A percentile compares a stretch with the other conserved stretches of the same genome.
Conservation (phyloP, 108 stramenopile genomes). For the Cyclotella baltica region DNA sequence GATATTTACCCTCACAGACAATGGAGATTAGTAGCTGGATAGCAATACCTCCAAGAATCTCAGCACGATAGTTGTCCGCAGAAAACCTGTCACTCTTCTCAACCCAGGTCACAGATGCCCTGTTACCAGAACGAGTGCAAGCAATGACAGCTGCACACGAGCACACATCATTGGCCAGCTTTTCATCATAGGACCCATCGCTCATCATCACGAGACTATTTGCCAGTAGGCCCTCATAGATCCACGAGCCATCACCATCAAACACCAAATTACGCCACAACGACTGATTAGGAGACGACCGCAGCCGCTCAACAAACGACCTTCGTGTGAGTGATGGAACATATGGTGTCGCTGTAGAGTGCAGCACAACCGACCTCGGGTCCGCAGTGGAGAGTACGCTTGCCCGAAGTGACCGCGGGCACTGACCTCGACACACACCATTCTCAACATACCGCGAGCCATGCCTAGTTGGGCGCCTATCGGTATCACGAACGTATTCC, state of each 20-base stretch:
- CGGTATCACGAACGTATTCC: not conserved
- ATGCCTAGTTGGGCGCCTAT: not conserved
- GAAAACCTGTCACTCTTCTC: not conserved
- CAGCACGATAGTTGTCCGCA: constrained; percentile 9
- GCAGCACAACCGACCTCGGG: not conserved
- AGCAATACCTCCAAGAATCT: constrained; percentile 1
- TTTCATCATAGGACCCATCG: not conserved
- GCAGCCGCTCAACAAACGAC: not conserved
- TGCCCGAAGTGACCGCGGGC: not conserved
- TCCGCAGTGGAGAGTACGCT: not conserved
- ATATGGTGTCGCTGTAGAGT: not conserved
- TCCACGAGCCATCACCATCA: constrained; percentile 4
- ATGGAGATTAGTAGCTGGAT: not conserved
- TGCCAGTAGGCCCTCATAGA: not conserved
- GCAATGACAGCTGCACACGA: not conserved
- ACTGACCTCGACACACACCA: no score
- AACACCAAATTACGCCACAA: not conserved
- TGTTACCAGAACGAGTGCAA: not conserved
- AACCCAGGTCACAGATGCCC: not conserved
- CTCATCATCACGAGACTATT: constrained; percentile 11
- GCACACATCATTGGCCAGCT: not conserved
- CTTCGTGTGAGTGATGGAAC: not conserved
- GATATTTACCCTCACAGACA: not conserved
- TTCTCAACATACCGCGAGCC: no score
- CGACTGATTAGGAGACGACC: not conserved